Conservation (phyloP, 495 filamentous ascomycete genomes). For the Staphylotrichum tortipilum region DNA sequence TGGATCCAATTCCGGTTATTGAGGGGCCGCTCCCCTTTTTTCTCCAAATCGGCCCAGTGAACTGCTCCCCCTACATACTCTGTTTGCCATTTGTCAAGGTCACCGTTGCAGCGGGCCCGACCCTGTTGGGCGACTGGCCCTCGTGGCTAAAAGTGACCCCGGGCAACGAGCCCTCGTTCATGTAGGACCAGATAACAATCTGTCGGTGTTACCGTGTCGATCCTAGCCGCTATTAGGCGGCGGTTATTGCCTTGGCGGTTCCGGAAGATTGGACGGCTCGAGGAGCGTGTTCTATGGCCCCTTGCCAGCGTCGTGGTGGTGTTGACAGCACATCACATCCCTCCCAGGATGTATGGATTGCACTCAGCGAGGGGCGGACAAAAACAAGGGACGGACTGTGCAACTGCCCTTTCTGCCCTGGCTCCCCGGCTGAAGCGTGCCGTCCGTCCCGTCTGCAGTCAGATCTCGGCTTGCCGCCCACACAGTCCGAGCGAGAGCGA, state of each 20-base stretch:
- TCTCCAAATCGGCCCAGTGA: background rate
- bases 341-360: too few species aligned
- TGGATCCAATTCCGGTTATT: slow-evolving; percentile 9
- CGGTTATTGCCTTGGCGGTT: slow-evolving; percentile 14
- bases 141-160: slow-evolving; percentile 2
- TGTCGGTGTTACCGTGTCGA: background rate
- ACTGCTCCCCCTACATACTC: too few species aligned
- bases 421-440: background rate
- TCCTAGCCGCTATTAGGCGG: slow-evolving; percentile 7
- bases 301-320: too few species aligned
- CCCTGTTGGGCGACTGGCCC: background rate
- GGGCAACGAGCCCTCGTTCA: background rate
- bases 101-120: background rate
- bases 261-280: background rate
- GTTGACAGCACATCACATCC: too few species aligned
- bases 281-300: background rate
- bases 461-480: background rate
- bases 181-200: background rate
- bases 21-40: slow-evolving; percentile 6
- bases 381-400: background rate
- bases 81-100: background rate
- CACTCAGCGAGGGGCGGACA: too few species aligned
- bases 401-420: background rate
- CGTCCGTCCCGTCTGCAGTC: background rate
- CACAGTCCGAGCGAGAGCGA: background rate